A percentile compares a stretch with the other conserved stretches of the same genome.
Evolutionary conservation across 768 basidiomycete genomes (phyloP).

Genomic region (Mrakia hoshinonis): DNA sequence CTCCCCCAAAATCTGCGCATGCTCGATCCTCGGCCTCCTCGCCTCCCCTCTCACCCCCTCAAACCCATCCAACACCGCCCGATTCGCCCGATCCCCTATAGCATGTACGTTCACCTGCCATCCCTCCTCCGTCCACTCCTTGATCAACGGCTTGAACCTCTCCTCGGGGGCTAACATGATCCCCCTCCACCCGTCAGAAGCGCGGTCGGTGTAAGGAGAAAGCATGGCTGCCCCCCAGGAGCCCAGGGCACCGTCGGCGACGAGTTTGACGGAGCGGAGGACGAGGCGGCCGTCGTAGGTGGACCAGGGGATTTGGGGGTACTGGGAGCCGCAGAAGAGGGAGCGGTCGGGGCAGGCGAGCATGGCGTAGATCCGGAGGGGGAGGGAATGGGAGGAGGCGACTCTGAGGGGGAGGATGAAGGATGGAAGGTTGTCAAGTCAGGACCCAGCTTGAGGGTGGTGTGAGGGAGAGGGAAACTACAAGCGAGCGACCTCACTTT

Average conservation of each 20-base stretch:
- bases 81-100: conserved; percentile 68
- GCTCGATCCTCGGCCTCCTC: conserved; percentile 79
- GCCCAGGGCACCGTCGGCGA: conserved; percentile 54
- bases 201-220: conserved; percentile 58
- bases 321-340: neutral
- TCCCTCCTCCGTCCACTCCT: conserved; percentile 58
- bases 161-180: conserved; percentile 56
- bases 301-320: neutral
- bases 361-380: conserved; percentile 47
- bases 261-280: conserved; percentile 43
- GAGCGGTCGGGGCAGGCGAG: conserved; percentile 38
- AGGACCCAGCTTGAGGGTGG: neutral
- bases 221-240: conserved; percentile 85
- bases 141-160: conserved; percentile 50
- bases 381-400: conserved; percentile 59
- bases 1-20: conserved; percentile 74
- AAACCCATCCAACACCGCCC: conserved; percentile 71
- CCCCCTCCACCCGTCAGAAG: conserved; percentile 60
- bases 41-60: no score
- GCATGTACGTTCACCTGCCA: conserved; percentile 78
- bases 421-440: neutral
- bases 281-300: conserved; percentile 52
- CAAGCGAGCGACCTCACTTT: conserved; percentile 44
- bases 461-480: neutral
- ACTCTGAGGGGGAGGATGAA: conserved; percentile 46